These are phyloP conservation scores for Kluyveromyces sp. DNA, from an alignment of 1,139 yeast species.

Conservation along the genomic window DNA sequence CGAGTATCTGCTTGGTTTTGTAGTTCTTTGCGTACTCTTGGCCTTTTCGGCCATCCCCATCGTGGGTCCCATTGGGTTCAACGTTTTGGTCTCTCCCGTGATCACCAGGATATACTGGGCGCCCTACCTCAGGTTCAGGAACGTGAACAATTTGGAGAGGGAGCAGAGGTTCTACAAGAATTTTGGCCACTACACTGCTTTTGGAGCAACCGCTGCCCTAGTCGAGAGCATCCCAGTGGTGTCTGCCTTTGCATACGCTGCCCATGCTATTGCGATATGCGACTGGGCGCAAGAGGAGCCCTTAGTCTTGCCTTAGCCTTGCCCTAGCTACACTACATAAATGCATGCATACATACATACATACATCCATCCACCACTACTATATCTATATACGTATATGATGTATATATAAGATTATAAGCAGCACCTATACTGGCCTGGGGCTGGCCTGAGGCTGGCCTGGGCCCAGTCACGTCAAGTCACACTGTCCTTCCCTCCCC, in stretches of 20 bases:
- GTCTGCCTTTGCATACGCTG: constrained; percentile 23
- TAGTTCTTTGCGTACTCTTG: constrained; percentile 10
- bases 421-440: too few species aligned
- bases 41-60: constrained; percentile 23
- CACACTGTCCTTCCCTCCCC: too few species aligned
- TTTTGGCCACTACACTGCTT: constrained; percentile 25
- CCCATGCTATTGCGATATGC: constrained; percentile 26
- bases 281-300: constrained; percentile 16
- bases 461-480: too few species aligned
- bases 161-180: constrained; percentile 16
- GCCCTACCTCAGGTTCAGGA: constrained; percentile 15
- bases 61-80: constrained; percentile 25
- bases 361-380: neutral
- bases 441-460: too few species aligned
- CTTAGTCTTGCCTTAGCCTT: neutral
- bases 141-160: constrained; percentile 20
- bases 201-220: constrained; percentile 24
- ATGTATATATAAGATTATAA: too few species aligned
- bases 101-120: constrained; percentile 20
- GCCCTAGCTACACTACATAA: neutral
- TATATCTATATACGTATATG: too few species aligned
- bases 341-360: neutral
- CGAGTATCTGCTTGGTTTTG: constrained; percentile 15
- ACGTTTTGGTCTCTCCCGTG: constrained; percentile 20
- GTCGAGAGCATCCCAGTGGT: constrained; percentile 25